Conservation (phyloP, 73 alveolate genomes). For the Tetrahymena malaccensis region DNA sequence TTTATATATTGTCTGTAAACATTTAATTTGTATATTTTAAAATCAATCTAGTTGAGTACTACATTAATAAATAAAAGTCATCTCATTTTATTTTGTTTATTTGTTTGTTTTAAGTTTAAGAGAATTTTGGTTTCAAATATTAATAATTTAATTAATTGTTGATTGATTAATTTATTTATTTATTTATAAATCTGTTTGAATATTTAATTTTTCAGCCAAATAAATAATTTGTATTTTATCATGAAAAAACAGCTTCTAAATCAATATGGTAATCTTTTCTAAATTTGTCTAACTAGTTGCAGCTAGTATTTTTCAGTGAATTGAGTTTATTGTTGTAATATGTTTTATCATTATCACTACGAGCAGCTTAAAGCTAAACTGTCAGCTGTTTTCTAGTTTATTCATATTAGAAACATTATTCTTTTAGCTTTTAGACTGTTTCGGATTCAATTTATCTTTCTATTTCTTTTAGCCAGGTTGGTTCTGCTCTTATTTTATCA, state of each 20-base stretch:
- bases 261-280: background rate
- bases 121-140: too few species aligned
- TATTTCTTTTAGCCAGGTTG: background rate
- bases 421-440: background rate
- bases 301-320: background rate
- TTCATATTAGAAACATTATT: background rate
- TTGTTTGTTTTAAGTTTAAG: too few species aligned
- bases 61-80: too few species aligned
- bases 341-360: background rate
- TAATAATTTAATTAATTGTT: too few species aligned
- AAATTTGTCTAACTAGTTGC: background rate
- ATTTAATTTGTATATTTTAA: too few species aligned
- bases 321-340: background rate
- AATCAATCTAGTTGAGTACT: too few species aligned
- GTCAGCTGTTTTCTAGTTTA: background rate
- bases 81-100: too few species aligned
- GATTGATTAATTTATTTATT: too few species aligned
- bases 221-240: background rate
- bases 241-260: background rate
- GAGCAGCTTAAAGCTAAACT: background rate
- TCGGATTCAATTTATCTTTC: background rate
- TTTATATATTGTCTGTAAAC: too few species aligned
- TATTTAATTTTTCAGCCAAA: background rate
- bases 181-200: too few species aligned
- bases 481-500: background rate